Evolutionary conservation across 257 asterid species (phyloP), one percentile per base, ranked within the genome.

Genomic region (Solanum rostratum): DNA sequence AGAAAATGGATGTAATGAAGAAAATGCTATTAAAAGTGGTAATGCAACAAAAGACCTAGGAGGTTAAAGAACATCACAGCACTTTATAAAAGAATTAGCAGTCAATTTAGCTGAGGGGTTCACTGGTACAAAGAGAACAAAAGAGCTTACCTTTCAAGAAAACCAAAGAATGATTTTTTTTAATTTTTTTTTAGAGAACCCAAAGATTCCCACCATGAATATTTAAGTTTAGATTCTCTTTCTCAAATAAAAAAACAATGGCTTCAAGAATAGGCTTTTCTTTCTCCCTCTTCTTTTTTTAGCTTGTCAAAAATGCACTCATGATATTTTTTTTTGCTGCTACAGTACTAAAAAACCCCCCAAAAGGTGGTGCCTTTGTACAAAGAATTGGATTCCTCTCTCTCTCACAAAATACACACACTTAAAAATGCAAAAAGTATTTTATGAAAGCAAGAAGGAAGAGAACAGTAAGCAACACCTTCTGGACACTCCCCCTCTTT

Each of bases 151-250:
- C 94, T 90, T 88, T 86, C 80, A 71, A 86, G 87, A 33, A 53
- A 85, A 78, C 10, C 27, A 33, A 49, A 88, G 86, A 87, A 89
- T 87, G 81, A 87, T 86, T 83, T 69, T 63, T 63, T 2, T 24
- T 10, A 10, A 1, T 69, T 89, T 89, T 69, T 89, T 89, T 54
- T 33, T 54, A 84, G 85, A 91, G 86, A 85, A 85, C 86, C 87
- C 87, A 86, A 90, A 91, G 91, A 91, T 92, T 87, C 93, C 94
- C 94, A 90, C 92, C 89, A 81, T 83, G 89, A 86, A 79, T 66
- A 89, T 84, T 82, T 81, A 88, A 86, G 7, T 87, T 87, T 85
- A 88, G 91, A 92, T 89, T 90, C 93, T 87, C 91, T 24, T 55
- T 76, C 29, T 46, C 69, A 43, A 81, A 86, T 39, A 20, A 49